phyloP scores from a whole-genome alignment of 495 filamentous ascomycete species.

The Lasiosphaeria ovina region DNA sequence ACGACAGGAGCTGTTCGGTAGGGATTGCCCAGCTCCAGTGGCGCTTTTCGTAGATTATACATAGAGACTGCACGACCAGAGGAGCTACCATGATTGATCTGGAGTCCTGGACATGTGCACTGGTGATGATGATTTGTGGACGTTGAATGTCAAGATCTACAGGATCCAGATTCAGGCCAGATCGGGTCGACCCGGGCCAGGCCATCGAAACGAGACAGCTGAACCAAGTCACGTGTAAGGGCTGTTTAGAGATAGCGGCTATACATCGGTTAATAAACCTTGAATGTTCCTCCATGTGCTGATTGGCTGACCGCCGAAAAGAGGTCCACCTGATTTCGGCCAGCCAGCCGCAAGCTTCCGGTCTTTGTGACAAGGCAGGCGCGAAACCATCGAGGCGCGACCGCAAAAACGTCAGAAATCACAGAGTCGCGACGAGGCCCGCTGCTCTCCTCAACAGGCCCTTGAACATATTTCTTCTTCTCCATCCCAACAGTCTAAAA shows the following conservation, averaged over 20 bases:
- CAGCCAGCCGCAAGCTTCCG: background rate
- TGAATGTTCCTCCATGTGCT: too few relatives aligned
- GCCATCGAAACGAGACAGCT: too few relatives aligned
- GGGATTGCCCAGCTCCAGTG: constrained; percentile 12
- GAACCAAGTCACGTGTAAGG: too few relatives aligned
- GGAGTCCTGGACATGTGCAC: background rate
- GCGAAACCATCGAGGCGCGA: constrained; percentile 10
- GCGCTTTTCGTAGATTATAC: constrained; percentile 16
- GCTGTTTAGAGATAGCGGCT: too few relatives aligned
- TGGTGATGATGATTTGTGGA: background rate
- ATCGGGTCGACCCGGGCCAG: too few relatives aligned
- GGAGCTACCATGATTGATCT: background rate
- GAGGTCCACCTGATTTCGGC: too few relatives aligned
- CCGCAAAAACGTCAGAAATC: constrained; percentile 24
- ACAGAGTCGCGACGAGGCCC: constrained; percentile 19
- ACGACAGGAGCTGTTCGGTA: constrained; percentile 7
- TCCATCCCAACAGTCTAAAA: background rate
- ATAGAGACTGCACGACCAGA: constrained; percentile 13
- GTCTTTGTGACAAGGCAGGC: background rate
- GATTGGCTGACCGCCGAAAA: too few relatives aligned
- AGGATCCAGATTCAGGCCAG: too few relatives aligned
- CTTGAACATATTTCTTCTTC: background rate
- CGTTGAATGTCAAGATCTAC: too few relatives aligned
- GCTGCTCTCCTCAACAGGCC: background rate
- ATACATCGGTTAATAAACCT: too few relatives aligned